Evolutionary conservation across 129 eudicot species (phyloP), one percentile per base, ranked within the genome.

Genomic region (Dittrichia graveolens): DNA sequence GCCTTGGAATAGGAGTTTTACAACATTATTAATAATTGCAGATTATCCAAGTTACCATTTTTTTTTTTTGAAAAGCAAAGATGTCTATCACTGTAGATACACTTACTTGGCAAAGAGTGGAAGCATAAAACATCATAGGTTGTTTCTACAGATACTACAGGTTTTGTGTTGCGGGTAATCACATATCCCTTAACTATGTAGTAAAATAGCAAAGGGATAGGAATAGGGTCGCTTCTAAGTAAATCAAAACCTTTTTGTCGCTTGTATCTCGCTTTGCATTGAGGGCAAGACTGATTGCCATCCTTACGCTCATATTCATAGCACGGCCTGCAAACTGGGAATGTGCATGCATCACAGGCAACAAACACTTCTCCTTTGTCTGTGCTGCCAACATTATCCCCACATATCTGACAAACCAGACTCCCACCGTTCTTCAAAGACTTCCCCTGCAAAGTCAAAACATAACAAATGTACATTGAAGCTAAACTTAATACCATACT

Each of bases 241-340:
- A 70, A 70, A 56, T 61, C 14, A 62, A 39, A 49, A 76, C 80
- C 80, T 76, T 76, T 76, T 18, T 54, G 79, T 63, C 73, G 43
- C 18, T 43, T 65, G 74, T 76, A 76, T 76, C 74, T 76, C 10
- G 80, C 67, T 67, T 75, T 76, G 74, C 80, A 76, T 47, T 76
- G 73, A 66, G 73, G 80, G 67, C 80, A 76, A 67, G 58, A 56
- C 66, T 55, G 80, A 44, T 66, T 76, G 67, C 80, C 74, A 65
- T 76, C 74, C 47, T 67, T 76, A 48, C 74, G 66, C 15, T 76
- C 80, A 11, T 76, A 76, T 65, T 76, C 80, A 45, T 64, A 76
- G 42, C 80, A 76, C 12, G 80, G 80, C 48, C 80, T 54, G 66
- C 79, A 75, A 64, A 75, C 79, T 19, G 79, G 79, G 14, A 75